A percentile compares a stretch with the other conserved stretches of the same genome.
Conservation (phyloP, 768 basidiomycete genomes). For the Rhizopogon sp. region DNA sequence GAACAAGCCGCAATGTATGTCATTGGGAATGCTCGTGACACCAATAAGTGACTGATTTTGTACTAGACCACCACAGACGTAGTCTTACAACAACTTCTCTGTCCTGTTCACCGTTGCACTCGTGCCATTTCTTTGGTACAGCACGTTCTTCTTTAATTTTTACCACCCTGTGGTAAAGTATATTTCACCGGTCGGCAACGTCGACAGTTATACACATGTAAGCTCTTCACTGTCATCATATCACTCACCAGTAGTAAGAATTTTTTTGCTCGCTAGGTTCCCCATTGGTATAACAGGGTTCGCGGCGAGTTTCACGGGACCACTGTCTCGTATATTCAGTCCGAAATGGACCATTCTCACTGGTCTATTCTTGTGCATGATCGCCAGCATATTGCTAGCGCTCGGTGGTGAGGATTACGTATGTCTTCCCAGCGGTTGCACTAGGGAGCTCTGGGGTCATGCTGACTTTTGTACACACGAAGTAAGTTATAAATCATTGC, state of each 20-base stretch:
- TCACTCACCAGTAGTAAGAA: slow-evolving; percentile 2
- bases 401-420: slow-evolving; percentile 39
- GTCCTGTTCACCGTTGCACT: slow-evolving; percentile 34
- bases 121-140: slow-evolving; percentile 41
- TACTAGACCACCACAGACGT: slow-evolving; percentile 35
- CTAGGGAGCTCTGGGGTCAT: slow-evolving; percentile 43
- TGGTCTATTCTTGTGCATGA: slow-evolving; percentile 33
- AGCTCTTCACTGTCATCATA: slow-evolving; percentile 4
- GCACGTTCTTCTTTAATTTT: slow-evolving; percentile 26
- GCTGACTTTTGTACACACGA: slow-evolving; percentile 42
- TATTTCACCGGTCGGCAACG: slow-evolving; percentile 37
- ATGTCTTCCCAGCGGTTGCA: slow-evolving; percentile 45
- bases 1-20: slow-evolving; percentile 39
- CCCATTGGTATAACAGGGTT: slow-evolving; percentile 38
- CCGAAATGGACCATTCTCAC: slow-evolving; percentile 43
- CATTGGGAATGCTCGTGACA: background rate
- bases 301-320: slow-evolving; percentile 33
- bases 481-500: slow-evolving; percentile 28
- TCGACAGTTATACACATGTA: slow-evolving; percentile 36
- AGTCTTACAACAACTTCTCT: slow-evolving; percentile 38
- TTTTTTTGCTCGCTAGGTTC: slow-evolving; percentile 21
- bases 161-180: slow-evolving; percentile 35
- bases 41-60: background rate
- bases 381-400: slow-evolving; percentile 37
- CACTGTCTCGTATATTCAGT: slow-evolving; percentile 30